A percentile compares a stretch with the other conserved stretches of the same genome.
Conservation (phyloP, 345 rosid genomes). For the Eucalyptus virginea region DNA sequence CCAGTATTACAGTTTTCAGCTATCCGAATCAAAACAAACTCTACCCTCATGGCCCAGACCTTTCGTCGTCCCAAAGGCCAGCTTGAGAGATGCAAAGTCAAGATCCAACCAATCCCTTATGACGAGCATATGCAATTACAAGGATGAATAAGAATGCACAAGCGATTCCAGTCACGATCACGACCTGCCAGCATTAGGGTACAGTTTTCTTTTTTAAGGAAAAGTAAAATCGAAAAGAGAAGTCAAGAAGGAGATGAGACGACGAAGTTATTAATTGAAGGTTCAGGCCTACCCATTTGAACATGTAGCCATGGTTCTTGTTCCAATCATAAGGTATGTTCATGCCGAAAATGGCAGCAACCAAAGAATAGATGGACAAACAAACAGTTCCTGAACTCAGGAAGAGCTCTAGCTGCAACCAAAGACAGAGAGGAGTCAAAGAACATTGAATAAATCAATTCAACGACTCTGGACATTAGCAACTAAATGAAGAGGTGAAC, state of each 20-base stretch:
- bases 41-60: background rate
- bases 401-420: conserved; percentile 68
- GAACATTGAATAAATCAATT: background rate
- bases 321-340: conserved; percentile 94
- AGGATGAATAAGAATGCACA: conserved; percentile 29
- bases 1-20: background rate
- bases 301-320: conserved; percentile 48
- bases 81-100: conserved; percentile 3
- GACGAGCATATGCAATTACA: conserved; percentile 70
- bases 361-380: conserved; percentile 56
- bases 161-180: conserved; percentile 25
- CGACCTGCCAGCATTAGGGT: conserved; percentile 36
- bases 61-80: background rate
- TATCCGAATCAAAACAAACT: background rate
- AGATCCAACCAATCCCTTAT: conserved; percentile 87
- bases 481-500: background rate
- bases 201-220: background rate
- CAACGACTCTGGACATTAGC: background rate
- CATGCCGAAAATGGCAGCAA: conserved; percentile 88
- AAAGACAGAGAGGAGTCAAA: background rate
- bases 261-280: background rate
- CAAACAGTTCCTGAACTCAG: conserved; percentile 69
- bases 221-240: background rate
- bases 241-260: background rate
- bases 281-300: conserved; percentile 55